These are phyloP conservation scores for Leptographium flavum DNA, from an alignment of 2,329 filamentous ascomycete species.

Conservation along the genomic window DNA sequence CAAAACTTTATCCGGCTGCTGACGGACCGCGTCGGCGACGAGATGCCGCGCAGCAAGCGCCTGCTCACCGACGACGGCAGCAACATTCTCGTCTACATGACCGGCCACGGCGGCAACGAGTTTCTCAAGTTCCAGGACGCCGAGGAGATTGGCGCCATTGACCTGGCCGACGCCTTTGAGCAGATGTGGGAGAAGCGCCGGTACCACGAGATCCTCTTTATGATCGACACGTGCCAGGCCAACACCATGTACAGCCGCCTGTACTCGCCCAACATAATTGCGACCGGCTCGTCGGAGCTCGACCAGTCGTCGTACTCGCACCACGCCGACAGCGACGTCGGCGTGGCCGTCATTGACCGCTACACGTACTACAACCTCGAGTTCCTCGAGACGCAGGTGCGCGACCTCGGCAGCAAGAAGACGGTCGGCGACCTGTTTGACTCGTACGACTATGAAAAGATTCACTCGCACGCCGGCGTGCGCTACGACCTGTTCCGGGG, in stretches of 20 bases:
- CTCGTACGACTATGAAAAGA: conserved; percentile 88
- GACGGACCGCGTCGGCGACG: conserved; percentile 85
- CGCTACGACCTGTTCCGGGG: conserved; percentile 91
- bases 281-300: conserved; percentile 89
- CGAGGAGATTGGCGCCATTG: conserved; percentile 92
- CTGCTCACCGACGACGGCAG: conserved; percentile 87
- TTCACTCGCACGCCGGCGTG: conserved; percentile 82
- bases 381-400: conserved; percentile 83
- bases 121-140: conserved; percentile 98
- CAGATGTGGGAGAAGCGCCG: conserved; percentile 99
- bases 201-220: conserved; percentile 96
- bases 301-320: conserved; percentile 96
- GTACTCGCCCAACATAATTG: conserved; percentile 96
- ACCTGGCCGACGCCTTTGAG: conserved; percentile 91
- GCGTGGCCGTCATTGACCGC: conserved; percentile 93
- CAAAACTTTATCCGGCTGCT: conserved; percentile 95
- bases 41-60: conserved; percentile 89
- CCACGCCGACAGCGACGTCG: conserved; percentile 95
- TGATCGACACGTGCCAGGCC: conserved; percentile 99
- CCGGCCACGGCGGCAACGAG: conserved; percentile 91
- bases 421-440: conserved; percentile 91
- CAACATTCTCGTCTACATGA: conserved; percentile 99
- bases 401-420: conserved; percentile 72
- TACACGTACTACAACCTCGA: conserved; percentile 99
- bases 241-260: conserved; percentile 99